Evolutionary conservation across 306 rosid genomes (phyloP), one percentile per base, ranked within the genome.

Genomic region (Hippophae rhamnoides): DNA sequence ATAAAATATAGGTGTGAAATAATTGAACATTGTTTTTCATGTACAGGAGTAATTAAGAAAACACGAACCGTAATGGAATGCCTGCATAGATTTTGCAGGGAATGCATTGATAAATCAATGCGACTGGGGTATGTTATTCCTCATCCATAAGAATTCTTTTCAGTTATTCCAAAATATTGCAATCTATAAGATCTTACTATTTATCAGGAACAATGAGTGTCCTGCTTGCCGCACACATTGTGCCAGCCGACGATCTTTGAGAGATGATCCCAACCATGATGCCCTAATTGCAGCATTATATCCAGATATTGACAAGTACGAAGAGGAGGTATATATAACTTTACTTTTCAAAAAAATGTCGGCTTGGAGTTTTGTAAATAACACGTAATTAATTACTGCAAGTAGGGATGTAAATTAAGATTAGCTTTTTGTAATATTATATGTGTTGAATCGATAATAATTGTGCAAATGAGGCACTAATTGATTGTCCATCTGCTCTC

Each of bases 181-280:
- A n/a, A 46, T 46, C 51, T 48, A 41, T 70, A 48, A 13, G 26
- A 53, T 40, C 48, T 43, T 41, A 23, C 5, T 64, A 13, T 38
- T 43, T 57, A 67, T 67, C 79, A 90, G 97, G 75, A 90, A 90
- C 74, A 90, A 90, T 68, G 97, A 90, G 71, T 90, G 97, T 54
- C 97, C 97, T 64, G 95, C 94, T 61, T 90, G 97, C 80, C 95
- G 97, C 69, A 87, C 95, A 64, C 97, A 90, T 60, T 90, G 97
- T 69, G 95, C 97, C 71, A 90, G 97, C 67, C 89, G 97, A 56
- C 97, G 97, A 69, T 90, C 97, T 52, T 75, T 90, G 72, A 82
- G 97, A 73, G 97, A 90, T 83, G 97, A 90, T 82, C 97, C 97
- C 11, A 90, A 87, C 61, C 86, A 84, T 54, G 97, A 90, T 76